A percentile compares a stretch with the other conserved stretches of the same genome.
Evolutionary conservation across 129 eudicot genomes (phyloP).

Genomic region (Apium graveolens): DNA sequence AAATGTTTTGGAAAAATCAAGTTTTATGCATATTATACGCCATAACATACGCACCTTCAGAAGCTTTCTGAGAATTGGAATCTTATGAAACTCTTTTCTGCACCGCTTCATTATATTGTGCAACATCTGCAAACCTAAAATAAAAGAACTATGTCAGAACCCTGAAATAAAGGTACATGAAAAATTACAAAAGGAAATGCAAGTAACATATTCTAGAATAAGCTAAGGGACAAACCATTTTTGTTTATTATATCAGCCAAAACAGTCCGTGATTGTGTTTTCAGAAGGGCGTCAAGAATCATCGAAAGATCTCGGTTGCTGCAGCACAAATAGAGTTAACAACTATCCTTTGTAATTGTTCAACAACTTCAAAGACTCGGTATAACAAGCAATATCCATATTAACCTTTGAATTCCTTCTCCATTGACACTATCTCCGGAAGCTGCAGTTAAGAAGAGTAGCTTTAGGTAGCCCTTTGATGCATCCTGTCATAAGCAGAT

Average conservation of each 20-base stretch:
- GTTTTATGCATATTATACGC: neutral
- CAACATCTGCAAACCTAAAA: constrained; percentile 88
- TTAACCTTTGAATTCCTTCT: constrained; percentile 86
- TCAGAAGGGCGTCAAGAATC: constrained; percentile 83
- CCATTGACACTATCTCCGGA: constrained; percentile 74
- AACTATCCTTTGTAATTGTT: neutral
- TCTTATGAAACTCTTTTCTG: constrained; percentile 63
- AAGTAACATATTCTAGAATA: neutral
- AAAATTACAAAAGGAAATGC: constrained; percentile 1
- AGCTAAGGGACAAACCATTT: constrained; percentile 48
- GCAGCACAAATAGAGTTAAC: constrained; percentile 17
- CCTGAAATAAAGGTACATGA: neutral
- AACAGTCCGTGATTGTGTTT: constrained; percentile 79
- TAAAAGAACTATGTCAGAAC: neutral
- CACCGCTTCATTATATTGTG: constrained; percentile 76
- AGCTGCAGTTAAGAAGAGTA: constrained; percentile 71
- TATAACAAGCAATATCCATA: neutral
- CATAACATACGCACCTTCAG: constrained; percentile 52
- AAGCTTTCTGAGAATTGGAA: constrained; percentile 86
- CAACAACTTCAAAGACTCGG: neutral
- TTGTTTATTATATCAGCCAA: constrained; percentile 72
- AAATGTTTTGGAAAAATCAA: neutral
- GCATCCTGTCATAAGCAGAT: constrained; percentile 55
- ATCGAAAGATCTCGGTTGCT: constrained; percentile 95
- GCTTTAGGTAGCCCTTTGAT: constrained; percentile 85